Base-by-base conservation (phyloP, 495 filamentous ascomycete genomes). In the Antarctomyces pellizariae region DNA sequence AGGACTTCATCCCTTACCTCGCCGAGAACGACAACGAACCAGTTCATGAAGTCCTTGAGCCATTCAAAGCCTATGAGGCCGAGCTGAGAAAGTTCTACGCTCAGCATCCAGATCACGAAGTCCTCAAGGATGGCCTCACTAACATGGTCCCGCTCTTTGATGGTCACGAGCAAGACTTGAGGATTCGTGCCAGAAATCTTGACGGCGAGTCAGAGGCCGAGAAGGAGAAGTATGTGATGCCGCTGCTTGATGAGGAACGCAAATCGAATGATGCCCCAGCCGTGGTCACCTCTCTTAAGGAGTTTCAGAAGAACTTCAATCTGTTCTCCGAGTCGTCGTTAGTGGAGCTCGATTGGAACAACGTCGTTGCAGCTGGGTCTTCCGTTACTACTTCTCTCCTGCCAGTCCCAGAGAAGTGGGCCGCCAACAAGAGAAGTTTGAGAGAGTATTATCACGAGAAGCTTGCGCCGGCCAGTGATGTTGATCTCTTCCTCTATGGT, bases 401-500 rank as follows among this genome's bases (percentile, higher is more conserved):
- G 1, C 71, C 74, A 1, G 69, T 83, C 16, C 76, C 75, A 0
- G 48, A 62, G 0, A 42, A 70, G 34, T 63, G 70, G 43, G 59
- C 48, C 19, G 44, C 52, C 12, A 71, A 67, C 10, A 79, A 77
- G 53, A 58, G 63, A 33, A 48, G 50, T 14, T 55, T 72, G 34
- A 67, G 75, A 19, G 51, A 74, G 21, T 84, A 72, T 43, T 89
- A 83, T 36, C 60, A 89, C 36, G 64, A 83, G 35, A 59, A 67
- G 30, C 65, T 83, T 38, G 69, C 71, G 4, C 77, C 76, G 0
- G 75, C 76, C 1, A 80, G 74, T 2, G 78, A 89, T 46, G 71
- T 89, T 14, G 77, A 89, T 45, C 53, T 89, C 10, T 89, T 84
- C 46, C 39, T 89, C 11, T 77, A 82, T 36, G 76, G 75, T 0